These are phyloP conservation scores for Fusarium praegraminearum DNA, from an alignment of 2,329 filamentous ascomycete species.

Conservation along the genomic window DNA sequence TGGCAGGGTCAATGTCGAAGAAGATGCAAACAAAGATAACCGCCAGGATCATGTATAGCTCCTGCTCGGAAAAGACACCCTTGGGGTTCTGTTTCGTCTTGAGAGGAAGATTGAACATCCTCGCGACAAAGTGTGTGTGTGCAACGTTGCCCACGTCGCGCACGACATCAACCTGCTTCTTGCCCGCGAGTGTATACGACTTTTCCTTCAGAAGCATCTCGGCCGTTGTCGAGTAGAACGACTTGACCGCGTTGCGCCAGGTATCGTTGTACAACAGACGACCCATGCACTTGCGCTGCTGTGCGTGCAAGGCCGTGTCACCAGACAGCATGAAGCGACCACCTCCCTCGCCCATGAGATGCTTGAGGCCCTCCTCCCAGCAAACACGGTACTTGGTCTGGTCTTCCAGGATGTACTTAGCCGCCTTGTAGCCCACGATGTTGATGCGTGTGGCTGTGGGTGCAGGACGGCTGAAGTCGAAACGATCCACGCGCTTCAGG, in stretches of 20 bases:
- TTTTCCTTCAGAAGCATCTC: conserved; percentile 72
- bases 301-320: conserved; percentile 60
- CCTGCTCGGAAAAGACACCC: conserved; percentile 67
- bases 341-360: conserved; percentile 68
- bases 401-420: conserved; percentile 71
- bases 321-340: conserved; percentile 68
- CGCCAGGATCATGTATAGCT: conserved; percentile 72
- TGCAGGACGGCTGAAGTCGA: conserved; percentile 74
- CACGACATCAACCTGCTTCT: conserved; percentile 76
- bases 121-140: conserved; percentile 72
- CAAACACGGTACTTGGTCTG: conserved; percentile 71
- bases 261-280: conserved; percentile 70
- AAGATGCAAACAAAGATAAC: conserved; percentile 75
- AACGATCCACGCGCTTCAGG: conserved; percentile 74
- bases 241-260: conserved; percentile 72
- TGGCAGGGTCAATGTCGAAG: conserved; percentile 73
- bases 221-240: conserved; percentile 74
- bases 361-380: conserved; percentile 73
- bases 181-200: conserved; percentile 68
- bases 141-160: conserved; percentile 76
- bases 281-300: conserved; percentile 65
- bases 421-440: conserved; percentile 71
- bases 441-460: conserved; percentile 64
- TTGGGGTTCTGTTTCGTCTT: conserved; percentile 71
- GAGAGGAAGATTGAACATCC: conserved; percentile 73